These are phyloP conservation scores for Teunomyces lycoperdinae DNA, from an alignment of 805 yeast genomes.

Conservation along the genomic window DNA sequence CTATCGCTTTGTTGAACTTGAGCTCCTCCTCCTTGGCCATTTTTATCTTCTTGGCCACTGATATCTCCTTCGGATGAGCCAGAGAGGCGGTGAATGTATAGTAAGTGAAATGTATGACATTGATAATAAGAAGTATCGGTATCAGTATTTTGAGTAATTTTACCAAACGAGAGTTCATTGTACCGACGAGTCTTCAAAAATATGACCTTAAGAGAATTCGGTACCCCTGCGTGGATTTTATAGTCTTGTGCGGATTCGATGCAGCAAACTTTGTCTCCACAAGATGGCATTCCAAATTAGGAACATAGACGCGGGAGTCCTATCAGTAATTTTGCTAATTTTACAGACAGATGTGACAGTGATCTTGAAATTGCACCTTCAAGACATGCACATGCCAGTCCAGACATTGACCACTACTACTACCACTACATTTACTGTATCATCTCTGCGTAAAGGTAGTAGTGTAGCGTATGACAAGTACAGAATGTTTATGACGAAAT, in stretches of 20 bases:
- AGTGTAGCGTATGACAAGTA: not conserved
- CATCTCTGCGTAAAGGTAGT: not conserved
- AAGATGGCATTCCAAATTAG: not conserved
- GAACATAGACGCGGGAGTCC: not conserved
- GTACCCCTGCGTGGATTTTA: not conserved
- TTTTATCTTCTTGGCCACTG: not conserved
- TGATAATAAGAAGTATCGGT: slow-evolving; percentile 3
- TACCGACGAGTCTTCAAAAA: not conserved
- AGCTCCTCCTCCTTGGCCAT: not conserved
- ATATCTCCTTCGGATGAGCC: not conserved
- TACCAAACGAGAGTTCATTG: not conserved
- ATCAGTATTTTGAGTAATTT: not conserved
- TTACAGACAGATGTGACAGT: too few relatives aligned
- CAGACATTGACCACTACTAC: not conserved
- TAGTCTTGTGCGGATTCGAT: not conserved
- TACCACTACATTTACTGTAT: too few relatives aligned
- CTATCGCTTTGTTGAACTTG: slow-evolving; percentile 8
- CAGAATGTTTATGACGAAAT: not conserved
- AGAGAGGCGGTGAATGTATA: not conserved
- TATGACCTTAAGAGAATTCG: not conserved
- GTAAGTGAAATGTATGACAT: not conserved
- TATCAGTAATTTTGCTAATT: too few relatives aligned
- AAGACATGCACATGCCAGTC: not conserved
- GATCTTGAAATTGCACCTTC: too few relatives aligned
- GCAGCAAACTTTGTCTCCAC: not conserved